Evolutionary conservation across 768 basidiomycete species (phyloP), one percentile per base, ranked within the genome.

Genomic region (Piloderma croceum): DNA sequence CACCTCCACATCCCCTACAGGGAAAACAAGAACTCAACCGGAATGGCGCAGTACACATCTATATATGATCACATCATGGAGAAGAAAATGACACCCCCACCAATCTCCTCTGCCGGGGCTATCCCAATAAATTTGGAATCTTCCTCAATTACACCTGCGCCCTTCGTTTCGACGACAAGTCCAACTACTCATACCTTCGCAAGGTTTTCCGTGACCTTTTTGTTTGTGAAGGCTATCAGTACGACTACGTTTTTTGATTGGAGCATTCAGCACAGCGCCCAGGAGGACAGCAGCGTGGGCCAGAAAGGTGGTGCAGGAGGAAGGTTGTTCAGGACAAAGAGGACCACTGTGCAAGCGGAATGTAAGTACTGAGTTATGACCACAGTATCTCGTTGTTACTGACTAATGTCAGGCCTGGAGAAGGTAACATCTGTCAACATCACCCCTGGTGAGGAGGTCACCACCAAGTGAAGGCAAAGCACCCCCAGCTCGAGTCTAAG

Each of bases 1-100:
- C 96, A 98, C 61, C 80, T 99, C 29, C 96, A 99, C 64, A 99
- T 99, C 52, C 96, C 96, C 7, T 99, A 99, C 76, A 78, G 94
- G 53, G 94, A 99, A 82, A 99, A 99, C 80, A 99, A 99, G 88
- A 99, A 98, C 60, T 66, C 98, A 53, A 99, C 94, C 1, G 94
- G 94, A 49, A 99, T 96, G 20, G 94, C 94, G 48, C 90, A 96
- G 42, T 99, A 99, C 75, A 98, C 94, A 1, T 94, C 91, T 18
- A 97, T 99, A 71, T 98, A 98, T 65, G 96, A 98, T 67, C 85
- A 96, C 45, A 99, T 99, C 71, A 99, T 99, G 96, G 96, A 99
- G 71, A 99, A 99, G 81, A 99, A 99, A 81, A 98, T 99, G 92
- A 97, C 96, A 24, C 92, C 0, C 90, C 92, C 11, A 93, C 90